phyloP scores from a whole-genome alignment of 148 eudicot species.

The Gaultheria prostrata region DNA sequence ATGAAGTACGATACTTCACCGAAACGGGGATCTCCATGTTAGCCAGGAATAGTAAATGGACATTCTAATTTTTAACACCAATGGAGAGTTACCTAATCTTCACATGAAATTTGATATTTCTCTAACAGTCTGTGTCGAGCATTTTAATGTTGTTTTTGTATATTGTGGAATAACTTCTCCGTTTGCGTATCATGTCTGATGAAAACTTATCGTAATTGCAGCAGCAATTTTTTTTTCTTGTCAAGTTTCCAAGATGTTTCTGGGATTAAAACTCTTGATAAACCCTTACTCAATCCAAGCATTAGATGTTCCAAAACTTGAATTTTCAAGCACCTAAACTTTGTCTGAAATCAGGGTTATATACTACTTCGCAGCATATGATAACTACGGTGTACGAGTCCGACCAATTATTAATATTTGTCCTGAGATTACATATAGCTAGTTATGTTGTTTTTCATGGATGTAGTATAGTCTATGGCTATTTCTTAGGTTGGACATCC shows the following conservation, averaged over 20 bases:
- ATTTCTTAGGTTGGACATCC: not conserved
- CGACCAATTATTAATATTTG: not conserved
- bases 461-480: not conserved
- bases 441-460: not conserved
- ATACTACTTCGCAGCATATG: not conserved
- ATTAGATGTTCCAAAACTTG: not conserved
- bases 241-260: not conserved
- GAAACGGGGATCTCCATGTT: not conserved
- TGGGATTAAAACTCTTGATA: not conserved
- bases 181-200: not conserved
- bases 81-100: not conserved
- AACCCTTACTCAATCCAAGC: not conserved
- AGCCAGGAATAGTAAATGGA: not conserved
- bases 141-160: not conserved
- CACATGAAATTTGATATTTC: slow-evolving; percentile 4
- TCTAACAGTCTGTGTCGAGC: not conserved
- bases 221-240: not conserved
- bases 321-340: not conserved
- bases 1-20: not conserved
- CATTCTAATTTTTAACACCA: not conserved
- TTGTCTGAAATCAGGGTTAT: not conserved
- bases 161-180: not conserved
- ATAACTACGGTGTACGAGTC: not conserved
- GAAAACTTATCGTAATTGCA: not conserved
- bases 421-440: not conserved